Percentiles rank a stretch among this genome's conserved stretches.
Evolutionary conservation across 768 basidiomycete species (phyloP).

Genomic region (Imleria badia): DNA sequence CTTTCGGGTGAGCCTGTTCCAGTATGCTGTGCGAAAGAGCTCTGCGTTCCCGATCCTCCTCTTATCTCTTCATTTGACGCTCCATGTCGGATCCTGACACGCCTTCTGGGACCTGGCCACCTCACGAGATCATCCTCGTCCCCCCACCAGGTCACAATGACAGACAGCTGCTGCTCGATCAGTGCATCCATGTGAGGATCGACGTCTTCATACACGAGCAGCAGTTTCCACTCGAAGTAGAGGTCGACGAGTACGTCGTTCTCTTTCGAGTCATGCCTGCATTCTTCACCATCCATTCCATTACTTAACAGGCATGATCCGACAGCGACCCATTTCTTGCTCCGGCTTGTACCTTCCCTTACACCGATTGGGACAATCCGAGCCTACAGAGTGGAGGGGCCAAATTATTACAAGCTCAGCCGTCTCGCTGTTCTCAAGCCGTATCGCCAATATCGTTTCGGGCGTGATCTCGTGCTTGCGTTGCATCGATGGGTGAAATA

Average conservation of each 20-base stretch:
- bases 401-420: slow-evolving; percentile 66
- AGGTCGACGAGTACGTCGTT: slow-evolving; percentile 67
- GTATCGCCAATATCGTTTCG: slow-evolving; percentile 64
- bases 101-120: slow-evolving; percentile 26
- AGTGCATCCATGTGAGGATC: slow-evolving; percentile 61
- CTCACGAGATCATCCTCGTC: slow-evolving; percentile 59
- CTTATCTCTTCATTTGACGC: not conserved
- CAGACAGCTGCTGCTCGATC: slow-evolving; percentile 51
- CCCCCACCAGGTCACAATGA: slow-evolving; percentile 35
- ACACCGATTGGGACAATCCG: slow-evolving; percentile 74
- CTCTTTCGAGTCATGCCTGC: slow-evolving; percentile 7
- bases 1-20: slow-evolving; percentile 9
- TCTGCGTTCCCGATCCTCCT: not conserved
- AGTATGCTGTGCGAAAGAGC: slow-evolving; percentile 19
- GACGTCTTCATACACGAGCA: slow-evolving; percentile 53
- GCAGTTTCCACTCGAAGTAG: slow-evolving; percentile 68
- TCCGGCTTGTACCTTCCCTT: slow-evolving; percentile 61
- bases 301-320: slow-evolving; percentile 53
- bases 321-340: slow-evolving; percentile 65
- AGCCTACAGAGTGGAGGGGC: slow-evolving; percentile 36
- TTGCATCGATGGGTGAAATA: slow-evolving; percentile 59
- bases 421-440: slow-evolving; percentile 67
- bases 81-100: slow-evolving; percentile 18
- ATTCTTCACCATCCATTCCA: slow-evolving; percentile 9
- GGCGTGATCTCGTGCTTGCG: slow-evolving; percentile 60